A percentile compares a stretch with the other conserved stretches of the same genome.
Evolutionary conservation across 148 eudicot genomes (phyloP).

Genomic region (Beta vulgaris): DNA sequence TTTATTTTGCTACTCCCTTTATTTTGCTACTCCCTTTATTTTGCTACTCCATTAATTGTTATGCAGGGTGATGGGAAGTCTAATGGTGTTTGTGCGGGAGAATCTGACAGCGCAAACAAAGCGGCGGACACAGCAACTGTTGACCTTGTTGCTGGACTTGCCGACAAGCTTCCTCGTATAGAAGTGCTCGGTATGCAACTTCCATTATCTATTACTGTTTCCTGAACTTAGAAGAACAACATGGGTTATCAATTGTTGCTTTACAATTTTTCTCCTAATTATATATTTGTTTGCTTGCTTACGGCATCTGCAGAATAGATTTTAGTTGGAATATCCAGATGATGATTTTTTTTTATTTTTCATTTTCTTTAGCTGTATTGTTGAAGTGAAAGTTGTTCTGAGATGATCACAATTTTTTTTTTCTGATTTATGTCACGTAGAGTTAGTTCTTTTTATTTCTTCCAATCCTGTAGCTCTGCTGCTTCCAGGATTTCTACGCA

Average conservation of each 20-base stretch:
- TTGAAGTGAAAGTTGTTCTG: neutral
- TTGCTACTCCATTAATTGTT: conserved; percentile 13
- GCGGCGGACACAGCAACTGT: conserved; percentile 30
- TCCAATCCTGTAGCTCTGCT: neutral
- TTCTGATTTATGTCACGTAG: neutral
- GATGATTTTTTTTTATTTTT: no score
- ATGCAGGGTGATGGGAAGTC: conserved; percentile 49
- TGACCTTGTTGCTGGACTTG: conserved; percentile 34
- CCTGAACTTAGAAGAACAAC: neutral
- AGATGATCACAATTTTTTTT: neutral
- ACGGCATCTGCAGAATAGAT: neutral
- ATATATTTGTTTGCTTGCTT: neutral
- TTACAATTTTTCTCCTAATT: neutral
- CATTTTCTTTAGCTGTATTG: neutral
- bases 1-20: no score
- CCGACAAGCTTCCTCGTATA: conserved; percentile 49
- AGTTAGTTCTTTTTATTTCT: neutral
- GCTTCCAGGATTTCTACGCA: neutral
- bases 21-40: no score
- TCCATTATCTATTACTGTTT: neutral
- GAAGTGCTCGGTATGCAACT: conserved; percentile 52
- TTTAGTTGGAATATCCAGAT: neutral
- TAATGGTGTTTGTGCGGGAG: conserved; percentile 38
- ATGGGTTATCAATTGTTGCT: neutral
- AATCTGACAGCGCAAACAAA: conserved; percentile 45